Percentiles rank a stretch among this genome's conserved stretches.
These are phyloP conservation scores for Podospora fimiseda DNA, from an alignment of 495 filamentous ascomycete species.

Conservation along the genomic window DNA sequence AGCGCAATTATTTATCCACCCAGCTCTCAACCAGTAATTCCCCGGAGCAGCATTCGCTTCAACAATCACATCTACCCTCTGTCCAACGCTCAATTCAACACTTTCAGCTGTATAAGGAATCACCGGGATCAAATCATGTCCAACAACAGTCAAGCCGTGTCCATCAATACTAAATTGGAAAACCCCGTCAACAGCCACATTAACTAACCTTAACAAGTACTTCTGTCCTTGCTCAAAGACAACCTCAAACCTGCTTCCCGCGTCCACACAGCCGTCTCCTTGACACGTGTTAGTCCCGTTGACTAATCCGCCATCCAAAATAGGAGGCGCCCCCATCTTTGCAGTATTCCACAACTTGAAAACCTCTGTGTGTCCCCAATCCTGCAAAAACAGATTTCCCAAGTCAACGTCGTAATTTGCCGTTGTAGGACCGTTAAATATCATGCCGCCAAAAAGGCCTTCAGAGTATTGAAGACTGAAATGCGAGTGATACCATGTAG, in stretches of 20 bases:
- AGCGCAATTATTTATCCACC: slow-evolving; percentile 38
- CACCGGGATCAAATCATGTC: slow-evolving; percentile 47
- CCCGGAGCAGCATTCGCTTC: slow-evolving; percentile 43
- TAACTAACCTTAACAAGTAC: slow-evolving; percentile 50
- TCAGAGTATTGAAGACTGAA: slow-evolving; percentile 43
- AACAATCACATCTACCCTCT: slow-evolving; percentile 64
- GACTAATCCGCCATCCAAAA: slow-evolving; percentile 26
- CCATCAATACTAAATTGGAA: slow-evolving; percentile 42
- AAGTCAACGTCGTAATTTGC: slow-evolving; percentile 36
- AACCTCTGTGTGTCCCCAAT: slow-evolving; percentile 23
- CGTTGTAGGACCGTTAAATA: slow-evolving; percentile 45
- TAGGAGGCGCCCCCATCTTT: slow-evolving; percentile 25
- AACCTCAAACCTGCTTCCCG: slow-evolving; percentile 28
- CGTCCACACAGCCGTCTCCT: slow-evolving; percentile 26
- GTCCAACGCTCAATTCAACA: slow-evolving; percentile 54
- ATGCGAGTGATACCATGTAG: slow-evolving; percentile 45
- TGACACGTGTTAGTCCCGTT: slow-evolving; percentile 34
- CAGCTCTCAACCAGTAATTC: slow-evolving; percentile 52
- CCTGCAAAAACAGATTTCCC: slow-evolving; percentile 13
- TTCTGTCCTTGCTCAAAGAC: slow-evolving; percentile 35
- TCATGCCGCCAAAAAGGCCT: slow-evolving; percentile 38
- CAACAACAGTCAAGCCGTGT: slow-evolving; percentile 46
- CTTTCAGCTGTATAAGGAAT: slow-evolving; percentile 41
- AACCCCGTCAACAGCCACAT: slow-evolving; percentile 36
- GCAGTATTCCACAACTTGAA: slow-evolving; percentile 25